phyloP scores from a whole-genome alignment of 768 basidiomycete genomes.

The Tremella fuciformis region DNA sequence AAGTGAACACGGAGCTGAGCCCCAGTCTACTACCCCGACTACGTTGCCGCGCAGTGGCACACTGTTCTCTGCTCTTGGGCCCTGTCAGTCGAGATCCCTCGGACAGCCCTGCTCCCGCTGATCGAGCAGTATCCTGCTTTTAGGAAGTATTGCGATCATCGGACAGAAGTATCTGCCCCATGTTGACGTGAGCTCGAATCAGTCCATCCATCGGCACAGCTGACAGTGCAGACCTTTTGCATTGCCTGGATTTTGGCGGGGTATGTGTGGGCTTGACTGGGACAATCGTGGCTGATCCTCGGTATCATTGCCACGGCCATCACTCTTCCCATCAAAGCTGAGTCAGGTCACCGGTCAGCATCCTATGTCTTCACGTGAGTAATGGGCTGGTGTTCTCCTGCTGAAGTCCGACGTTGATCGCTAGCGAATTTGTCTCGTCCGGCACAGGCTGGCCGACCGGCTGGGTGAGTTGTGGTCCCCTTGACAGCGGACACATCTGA shows the following conservation, averaged over 20 bases:
- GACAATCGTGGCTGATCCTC: background rate
- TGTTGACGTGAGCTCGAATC: slow-evolving; percentile 52
- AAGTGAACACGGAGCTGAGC: too few relatives aligned
- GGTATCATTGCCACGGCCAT: slow-evolving; percentile 58
- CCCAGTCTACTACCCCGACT: slow-evolving; percentile 60
- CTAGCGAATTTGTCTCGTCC: slow-evolving; percentile 57
- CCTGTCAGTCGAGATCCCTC: slow-evolving; percentile 51
- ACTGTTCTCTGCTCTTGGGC: slow-evolving; percentile 61
- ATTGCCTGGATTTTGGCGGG: too few relatives aligned
- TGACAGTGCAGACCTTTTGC: too few relatives aligned
- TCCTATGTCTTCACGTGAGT: slow-evolving; percentile 58
- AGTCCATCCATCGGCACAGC: too few relatives aligned
- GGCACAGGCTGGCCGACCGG: slow-evolving; percentile 65
- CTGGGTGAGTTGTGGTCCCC: slow-evolving; percentile 54
- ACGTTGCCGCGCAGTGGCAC: slow-evolving; percentile 61
- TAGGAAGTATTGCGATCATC: slow-evolving; percentile 60
- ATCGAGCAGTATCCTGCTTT: slow-evolving; percentile 40
- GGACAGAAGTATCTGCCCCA: slow-evolving; percentile 59
- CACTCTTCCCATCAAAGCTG: slow-evolving; percentile 60
- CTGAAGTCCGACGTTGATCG: background rate
- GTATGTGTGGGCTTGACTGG: slow-evolving; percentile 24
- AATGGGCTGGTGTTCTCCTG: too few relatives aligned
- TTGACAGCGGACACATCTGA: background rate
- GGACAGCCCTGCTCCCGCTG: too few relatives aligned
- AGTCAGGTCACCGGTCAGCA: slow-evolving; percentile 58